phyloP scores from a whole-genome alignment of 306 rosid species.

The Ammopiptanthus mongolicus region DNA sequence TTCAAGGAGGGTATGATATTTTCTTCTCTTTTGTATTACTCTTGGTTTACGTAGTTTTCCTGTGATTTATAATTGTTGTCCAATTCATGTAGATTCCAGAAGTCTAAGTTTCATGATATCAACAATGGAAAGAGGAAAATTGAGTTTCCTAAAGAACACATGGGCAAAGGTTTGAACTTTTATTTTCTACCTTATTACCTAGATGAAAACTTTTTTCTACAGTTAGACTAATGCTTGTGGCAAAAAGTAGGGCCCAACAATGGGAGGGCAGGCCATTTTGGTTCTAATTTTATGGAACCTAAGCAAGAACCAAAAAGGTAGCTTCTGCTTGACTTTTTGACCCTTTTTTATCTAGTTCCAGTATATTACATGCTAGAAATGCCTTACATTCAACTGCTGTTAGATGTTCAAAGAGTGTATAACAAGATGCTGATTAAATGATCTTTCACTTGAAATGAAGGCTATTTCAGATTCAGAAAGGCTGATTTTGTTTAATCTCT shows the following conservation, averaged over 20 bases:
- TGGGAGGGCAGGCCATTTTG: constrained; percentile 38
- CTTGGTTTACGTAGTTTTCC: not conserved
- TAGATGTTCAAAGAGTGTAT: not conserved
- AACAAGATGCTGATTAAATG: not conserved
- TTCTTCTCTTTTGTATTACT: not conserved
- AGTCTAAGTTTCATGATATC: constrained; percentile 49
- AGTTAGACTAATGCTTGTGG: constrained; percentile 20
- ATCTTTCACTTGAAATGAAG: not conserved
- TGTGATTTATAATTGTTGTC: constrained; percentile 16
- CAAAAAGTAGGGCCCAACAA: constrained; percentile 45
- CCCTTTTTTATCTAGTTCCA: not conserved
- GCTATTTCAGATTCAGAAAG: not conserved
- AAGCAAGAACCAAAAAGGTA: constrained; percentile 56
- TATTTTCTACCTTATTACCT: constrained; percentile 5
- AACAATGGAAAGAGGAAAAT: constrained; percentile 46
- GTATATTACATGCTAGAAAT: not conserved
- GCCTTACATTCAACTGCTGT: not conserved
- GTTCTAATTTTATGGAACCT: constrained; percentile 33
- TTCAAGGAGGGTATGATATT: constrained; percentile 44
- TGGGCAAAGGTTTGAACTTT: constrained; percentile 59
- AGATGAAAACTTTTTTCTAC: not conserved
- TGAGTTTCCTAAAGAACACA: constrained; percentile 32
- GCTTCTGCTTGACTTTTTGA: constrained; percentile 21
- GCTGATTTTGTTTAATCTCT: not conserved
- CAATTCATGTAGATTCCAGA: constrained; percentile 55